Percentiles rank a stretch among this genome's conserved stretches.
Conservation (phyloP, 2,329 filamentous ascomycete genomes). For the Waltergamsia citrina region DNA sequence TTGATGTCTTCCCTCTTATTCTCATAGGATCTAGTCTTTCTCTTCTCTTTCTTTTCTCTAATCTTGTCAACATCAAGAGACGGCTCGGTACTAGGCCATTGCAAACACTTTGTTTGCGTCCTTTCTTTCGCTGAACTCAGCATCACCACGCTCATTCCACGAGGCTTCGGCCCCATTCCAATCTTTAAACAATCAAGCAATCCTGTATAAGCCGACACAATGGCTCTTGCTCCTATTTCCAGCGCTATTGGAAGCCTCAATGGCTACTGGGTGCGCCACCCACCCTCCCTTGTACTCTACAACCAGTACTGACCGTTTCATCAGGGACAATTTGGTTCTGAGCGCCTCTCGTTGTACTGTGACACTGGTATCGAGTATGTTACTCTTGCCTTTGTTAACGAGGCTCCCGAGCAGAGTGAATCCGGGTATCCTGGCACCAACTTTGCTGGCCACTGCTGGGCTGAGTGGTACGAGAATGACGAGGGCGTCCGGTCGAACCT, state of each 20-base stretch:
- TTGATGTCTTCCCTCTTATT: too few relatives aligned
- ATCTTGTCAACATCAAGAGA: slow-evolving; percentile 15
- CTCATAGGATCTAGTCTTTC: too few relatives aligned
- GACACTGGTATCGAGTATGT: slow-evolving; percentile 25
- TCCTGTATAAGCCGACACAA: too few relatives aligned
- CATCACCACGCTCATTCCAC: slow-evolving; percentile 19
- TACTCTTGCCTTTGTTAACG: slow-evolving; percentile 27
- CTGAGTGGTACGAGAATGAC: slow-evolving; percentile 11
- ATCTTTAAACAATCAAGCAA: slow-evolving; percentile 14
- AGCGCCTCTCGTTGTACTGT: slow-evolving; percentile 23
- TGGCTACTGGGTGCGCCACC: slow-evolving; percentile 27
- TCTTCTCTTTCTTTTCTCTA: slow-evolving; percentile 9
- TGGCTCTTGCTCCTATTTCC: slow-evolving; percentile 11
- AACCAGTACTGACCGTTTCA: neutral
- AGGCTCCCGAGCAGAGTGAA: slow-evolving; percentile 22
- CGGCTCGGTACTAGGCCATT: slow-evolving; percentile 17
- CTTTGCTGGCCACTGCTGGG: slow-evolving; percentile 28
- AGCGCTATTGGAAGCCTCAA: slow-evolving; percentile 21
- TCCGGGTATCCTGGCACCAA: slow-evolving; percentile 27
- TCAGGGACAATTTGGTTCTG: slow-evolving; percentile 25
- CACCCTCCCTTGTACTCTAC: neutral
- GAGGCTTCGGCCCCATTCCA: slow-evolving; percentile 22
- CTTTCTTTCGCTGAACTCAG: slow-evolving; percentile 22
- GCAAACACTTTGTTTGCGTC: slow-evolving; percentile 27
- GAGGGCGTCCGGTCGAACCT: slow-evolving; percentile 16